A percentile compares a stretch with the other conserved stretches of the same genome.
Conservation (phyloP, 2,329 filamentous ascomycete species). For the Pseudogymnoascus sp. region DNA sequence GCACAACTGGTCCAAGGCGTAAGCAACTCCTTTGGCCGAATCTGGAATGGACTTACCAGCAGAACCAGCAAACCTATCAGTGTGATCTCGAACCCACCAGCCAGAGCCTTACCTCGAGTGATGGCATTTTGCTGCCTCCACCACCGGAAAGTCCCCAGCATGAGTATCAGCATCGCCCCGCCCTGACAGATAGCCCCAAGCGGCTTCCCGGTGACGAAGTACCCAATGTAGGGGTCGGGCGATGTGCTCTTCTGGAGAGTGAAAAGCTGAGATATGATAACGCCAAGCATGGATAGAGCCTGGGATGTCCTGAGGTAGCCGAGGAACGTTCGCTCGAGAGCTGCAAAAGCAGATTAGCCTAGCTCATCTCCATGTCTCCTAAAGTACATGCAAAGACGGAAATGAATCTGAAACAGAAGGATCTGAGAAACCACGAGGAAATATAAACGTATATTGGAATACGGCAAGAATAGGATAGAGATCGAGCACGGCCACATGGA, state of each 20-base stretch:
- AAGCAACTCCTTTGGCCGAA: background rate
- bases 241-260: conserved; percentile 37
- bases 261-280: conserved; percentile 62
- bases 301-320: conserved; percentile 66
- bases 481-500: conserved; percentile 6
- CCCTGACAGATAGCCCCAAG: conserved; percentile 40
- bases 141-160: conserved; percentile 52
- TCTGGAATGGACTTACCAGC: conserved; percentile 37
- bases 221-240: conserved; percentile 43
- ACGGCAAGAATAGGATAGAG: background rate
- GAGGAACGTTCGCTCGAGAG: conserved; percentile 68
- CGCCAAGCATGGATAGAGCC: conserved; percentile 60
- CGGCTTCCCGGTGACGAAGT: conserved; percentile 54
- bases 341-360: conserved; percentile 35
- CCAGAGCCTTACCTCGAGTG: conserved; percentile 47
- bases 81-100: conserved; percentile 53
- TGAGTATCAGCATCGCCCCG: conserved; percentile 34
- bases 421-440: background rate
- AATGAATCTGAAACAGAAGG: background rate
- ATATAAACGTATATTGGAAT: background rate
- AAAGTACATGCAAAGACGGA: background rate
- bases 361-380: background rate
- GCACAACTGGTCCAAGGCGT: conserved; percentile 7
- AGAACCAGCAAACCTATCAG: conserved; percentile 40
- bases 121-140: conserved; percentile 56